Percentiles rank a stretch among this genome's conserved stretches.
phyloP scores from a whole-genome alignment of 225 moss, liverwort and hornwort genomes.

The Polytrichum commune region DNA sequence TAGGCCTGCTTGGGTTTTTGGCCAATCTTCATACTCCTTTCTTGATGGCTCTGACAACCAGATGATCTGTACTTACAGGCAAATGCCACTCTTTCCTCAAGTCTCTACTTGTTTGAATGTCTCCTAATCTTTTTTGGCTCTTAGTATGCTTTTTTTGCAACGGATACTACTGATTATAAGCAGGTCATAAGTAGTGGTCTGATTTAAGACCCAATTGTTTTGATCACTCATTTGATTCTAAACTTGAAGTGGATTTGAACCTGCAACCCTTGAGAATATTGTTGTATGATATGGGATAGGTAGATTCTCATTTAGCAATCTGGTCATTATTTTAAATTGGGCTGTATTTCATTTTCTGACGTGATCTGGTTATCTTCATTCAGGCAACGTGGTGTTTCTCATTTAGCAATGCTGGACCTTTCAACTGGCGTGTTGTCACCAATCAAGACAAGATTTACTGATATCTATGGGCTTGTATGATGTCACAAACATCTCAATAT shows the following conservation, averaged over 20 bases:
- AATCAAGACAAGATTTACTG: conserved; percentile 71
- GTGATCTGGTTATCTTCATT: neutral
- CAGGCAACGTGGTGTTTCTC: conserved; percentile 71
- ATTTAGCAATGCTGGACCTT: conserved; percentile 58
- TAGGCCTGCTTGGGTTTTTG: conserved; percentile 76
- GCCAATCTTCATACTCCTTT: conserved; percentile 72
- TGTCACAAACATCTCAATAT: conserved; percentile 2
- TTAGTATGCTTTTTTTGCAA: neutral
- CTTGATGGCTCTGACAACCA: conserved; percentile 42
- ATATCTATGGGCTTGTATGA: conserved; percentile 68
- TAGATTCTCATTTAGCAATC: no score
- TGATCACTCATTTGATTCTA: no score
- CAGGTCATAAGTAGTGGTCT: no score
- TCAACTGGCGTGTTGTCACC: conserved; percentile 43
- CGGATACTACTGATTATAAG: neutral
- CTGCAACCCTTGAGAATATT: no score
- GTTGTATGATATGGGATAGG: no score
- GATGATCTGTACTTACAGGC: conserved; percentile 83
- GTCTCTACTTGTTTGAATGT: neutral
- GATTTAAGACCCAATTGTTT: no score
- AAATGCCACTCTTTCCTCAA: neutral
- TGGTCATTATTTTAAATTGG: no score
- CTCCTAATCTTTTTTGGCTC: neutral
- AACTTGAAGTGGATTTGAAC: no score
- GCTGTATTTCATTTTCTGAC: no score